phyloP scores from a whole-genome alignment of 2,329 filamentous ascomycete species.

The Pseudocercospora eumusae region DNA sequence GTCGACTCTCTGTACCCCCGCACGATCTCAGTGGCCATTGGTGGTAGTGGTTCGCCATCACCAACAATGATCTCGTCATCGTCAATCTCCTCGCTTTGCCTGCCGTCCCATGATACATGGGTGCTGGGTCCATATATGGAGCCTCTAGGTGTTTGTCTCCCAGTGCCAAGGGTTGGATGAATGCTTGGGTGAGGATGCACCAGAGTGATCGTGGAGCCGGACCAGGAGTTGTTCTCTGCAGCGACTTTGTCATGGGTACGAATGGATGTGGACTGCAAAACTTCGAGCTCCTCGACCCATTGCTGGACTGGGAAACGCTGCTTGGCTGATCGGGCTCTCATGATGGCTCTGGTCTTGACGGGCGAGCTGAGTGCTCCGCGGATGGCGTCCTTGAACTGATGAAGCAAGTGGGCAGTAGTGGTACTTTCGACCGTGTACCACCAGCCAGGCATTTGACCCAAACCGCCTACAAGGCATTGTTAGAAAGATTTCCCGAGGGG shows the following conservation, averaged over 20 bases:
- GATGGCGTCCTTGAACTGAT: slow-evolving; percentile 67
- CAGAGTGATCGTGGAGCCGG: slow-evolving; percentile 15
- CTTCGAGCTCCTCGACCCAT: slow-evolving; percentile 66
- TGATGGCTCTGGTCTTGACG: slow-evolving; percentile 57
- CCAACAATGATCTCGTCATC: slow-evolving; percentile 11
- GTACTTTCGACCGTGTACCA: slow-evolving; percentile 70
- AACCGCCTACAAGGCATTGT: slow-evolving; percentile 47
- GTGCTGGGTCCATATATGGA: slow-evolving; percentile 16
- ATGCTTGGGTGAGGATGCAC: slow-evolving; percentile 22
- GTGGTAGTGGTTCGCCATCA: slow-evolving; percentile 13
- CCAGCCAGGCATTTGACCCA: slow-evolving; percentile 72
- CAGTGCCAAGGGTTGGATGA: slow-evolving; percentile 20
- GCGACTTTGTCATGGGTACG: slow-evolving; percentile 52
- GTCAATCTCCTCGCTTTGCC: not conserved
- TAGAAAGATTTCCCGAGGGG: not conserved
- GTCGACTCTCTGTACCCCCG: slow-evolving; percentile 3
- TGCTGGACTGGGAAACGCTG: slow-evolving; percentile 68
- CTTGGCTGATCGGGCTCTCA: slow-evolving; percentile 65
- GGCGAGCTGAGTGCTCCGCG: slow-evolving; percentile 62
- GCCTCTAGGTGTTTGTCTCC: slow-evolving; percentile 12
- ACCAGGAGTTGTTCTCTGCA: slow-evolving; percentile 21
- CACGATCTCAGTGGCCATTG: slow-evolving; percentile 15
- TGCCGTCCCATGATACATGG: slow-evolving; percentile 8
- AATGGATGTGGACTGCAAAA: slow-evolving; percentile 60
- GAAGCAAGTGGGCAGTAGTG: slow-evolving; percentile 62